These are phyloP conservation scores for Calamus simplicifolius DNA, from an alignment of 176 grass and related monocot species.

Conservation along the genomic window DNA sequence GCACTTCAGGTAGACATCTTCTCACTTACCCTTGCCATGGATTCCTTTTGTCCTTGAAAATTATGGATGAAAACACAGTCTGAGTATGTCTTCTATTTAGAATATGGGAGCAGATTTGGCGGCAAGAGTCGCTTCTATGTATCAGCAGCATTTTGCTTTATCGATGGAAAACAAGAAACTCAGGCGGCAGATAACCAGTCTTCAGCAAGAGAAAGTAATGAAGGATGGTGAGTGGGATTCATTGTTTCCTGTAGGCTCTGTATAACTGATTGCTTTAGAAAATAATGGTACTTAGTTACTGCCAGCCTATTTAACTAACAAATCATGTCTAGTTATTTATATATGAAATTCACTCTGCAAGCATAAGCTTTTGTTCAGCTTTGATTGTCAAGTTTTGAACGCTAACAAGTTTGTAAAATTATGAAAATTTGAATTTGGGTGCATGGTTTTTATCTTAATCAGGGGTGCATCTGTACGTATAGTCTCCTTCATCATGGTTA, in stretches of 20 bases:
- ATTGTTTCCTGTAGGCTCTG: slow-evolving; percentile 8
- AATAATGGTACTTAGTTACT: too few species aligned
- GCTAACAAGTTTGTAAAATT: too few species aligned
- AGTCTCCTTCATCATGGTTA: too few species aligned
- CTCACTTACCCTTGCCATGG: not conserved
- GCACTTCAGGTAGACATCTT: slow-evolving; percentile 55
- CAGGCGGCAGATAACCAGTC: slow-evolving; percentile 49
- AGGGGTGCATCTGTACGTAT: too few species aligned
- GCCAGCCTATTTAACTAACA: too few species aligned
- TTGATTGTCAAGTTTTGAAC: too few species aligned
- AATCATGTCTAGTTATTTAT: too few species aligned
- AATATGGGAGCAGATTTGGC: slow-evolving; percentile 74
- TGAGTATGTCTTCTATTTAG: slow-evolving; percentile 34
- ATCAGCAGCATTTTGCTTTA: slow-evolving; percentile 66
- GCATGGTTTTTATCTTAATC: too few species aligned
- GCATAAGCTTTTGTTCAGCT: too few species aligned
- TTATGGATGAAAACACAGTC: slow-evolving; percentile 6
- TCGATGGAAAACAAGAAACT: slow-evolving; percentile 85
- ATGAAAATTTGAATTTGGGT: too few species aligned
- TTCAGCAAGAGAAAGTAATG: slow-evolving; percentile 69
- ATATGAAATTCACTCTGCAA: too few species aligned
- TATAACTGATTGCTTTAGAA: not conserved
- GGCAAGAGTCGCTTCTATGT: slow-evolving; percentile 67
- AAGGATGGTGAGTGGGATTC: slow-evolving; percentile 58
- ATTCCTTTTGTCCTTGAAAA: not conserved